Conservation (phyloP, 106 monocot genomes). For the Acanthochlamys bracteata region DNA sequence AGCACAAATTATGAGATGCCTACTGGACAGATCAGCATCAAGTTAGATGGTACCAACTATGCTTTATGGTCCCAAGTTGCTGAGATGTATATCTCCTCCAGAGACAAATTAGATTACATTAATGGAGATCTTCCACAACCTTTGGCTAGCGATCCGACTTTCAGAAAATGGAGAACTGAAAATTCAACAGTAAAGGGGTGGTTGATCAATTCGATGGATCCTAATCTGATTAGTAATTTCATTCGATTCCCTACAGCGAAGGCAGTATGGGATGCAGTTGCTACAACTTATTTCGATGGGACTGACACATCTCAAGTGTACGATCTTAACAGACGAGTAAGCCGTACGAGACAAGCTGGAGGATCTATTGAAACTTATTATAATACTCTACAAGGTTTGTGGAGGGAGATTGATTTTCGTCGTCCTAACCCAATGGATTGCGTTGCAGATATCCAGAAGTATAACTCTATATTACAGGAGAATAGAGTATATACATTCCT, state of each 20-base stretch:
- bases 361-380: slow-evolving; percentile 10
- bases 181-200: neutral
- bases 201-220: neutral
- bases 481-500: neutral
- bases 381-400: slow-evolving; percentile 8
- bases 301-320: neutral
- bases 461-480: neutral
- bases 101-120: neutral
- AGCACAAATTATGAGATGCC: neutral
- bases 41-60: neutral
- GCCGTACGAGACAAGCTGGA: slow-evolving; percentile 5
- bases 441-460: neutral
- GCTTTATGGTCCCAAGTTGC: neutral
- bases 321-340: neutral
- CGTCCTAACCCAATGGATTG: slow-evolving; percentile 4
- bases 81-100: neutral
- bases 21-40: neutral
- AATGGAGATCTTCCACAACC: neutral
- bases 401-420: slow-evolving; percentile 15
- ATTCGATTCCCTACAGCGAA: neutral
- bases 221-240: neutral
- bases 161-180: neutral
- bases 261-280: neutral
- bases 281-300: neutral
- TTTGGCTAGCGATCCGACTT: neutral